Evolutionary conservation across 2,329 filamentous ascomycete species (phyloP), one percentile per base, ranked within the genome.

Genomic region (Elsinoe fawcettii): DNA sequence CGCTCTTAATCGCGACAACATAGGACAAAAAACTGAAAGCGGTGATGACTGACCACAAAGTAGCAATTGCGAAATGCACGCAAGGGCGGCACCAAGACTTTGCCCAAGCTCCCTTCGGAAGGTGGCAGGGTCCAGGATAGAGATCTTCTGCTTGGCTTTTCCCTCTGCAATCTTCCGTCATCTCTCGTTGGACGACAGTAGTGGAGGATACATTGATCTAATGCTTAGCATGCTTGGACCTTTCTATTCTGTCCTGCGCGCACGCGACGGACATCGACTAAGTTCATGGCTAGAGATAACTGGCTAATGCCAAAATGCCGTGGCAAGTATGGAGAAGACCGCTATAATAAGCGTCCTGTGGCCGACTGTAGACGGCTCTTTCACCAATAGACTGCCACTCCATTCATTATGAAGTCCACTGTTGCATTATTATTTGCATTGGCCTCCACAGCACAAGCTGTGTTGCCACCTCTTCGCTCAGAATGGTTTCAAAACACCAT

Each of bases 201-300:
- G 34, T 14, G 20, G 12, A 18, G 16, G 11, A 20, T 39, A 53
- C 49, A 16, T 53, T 39, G 49, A 37, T 16, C n/a, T 39, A 53
- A 53, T 53, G 49, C 49, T 53, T 53, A 53, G 49, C 49, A 53
- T 53, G 49, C 49, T 53, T 53, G 49, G 30, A 53, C 49, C 49
- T 53, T 53, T 53, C 49, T 53, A 9, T 53, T 53, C 32, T 7
- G 49, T 53, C 20, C 11, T 39, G 30, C 16, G 49, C 14, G 49
- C 32, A 37, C 18, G 32, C 14, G 32, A 25, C 49, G 49, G 20
- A 22, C 18, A 16, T 39, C 18, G 8, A 36, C 34, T 53, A 53
- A 32, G 30, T 53, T 23, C 32, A 25, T 25, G 34, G 32, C 16
- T 16, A 53, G 20, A 53, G 49, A 53, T 53, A 53, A 34, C n/a